A percentile compares a stretch with the other conserved stretches of the same genome.
These are phyloP conservation scores for Dillenia suffruticosa DNA, from an alignment of 164 flowering plant species.

Conservation along the genomic window DNA sequence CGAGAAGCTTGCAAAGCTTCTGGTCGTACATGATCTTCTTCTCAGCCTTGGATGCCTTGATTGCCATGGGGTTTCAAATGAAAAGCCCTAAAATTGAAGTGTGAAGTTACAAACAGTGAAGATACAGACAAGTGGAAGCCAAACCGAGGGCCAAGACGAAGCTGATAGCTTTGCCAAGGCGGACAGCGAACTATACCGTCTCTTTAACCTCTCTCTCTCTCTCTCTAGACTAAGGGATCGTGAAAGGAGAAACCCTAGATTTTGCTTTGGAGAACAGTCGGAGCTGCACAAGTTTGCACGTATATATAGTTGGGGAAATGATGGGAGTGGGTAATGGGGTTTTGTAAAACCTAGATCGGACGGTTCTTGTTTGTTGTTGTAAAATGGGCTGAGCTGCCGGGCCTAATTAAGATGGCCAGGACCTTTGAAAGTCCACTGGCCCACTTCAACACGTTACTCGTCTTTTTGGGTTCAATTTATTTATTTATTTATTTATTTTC, in stretches of 20 bases:
- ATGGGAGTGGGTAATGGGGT: not conserved
- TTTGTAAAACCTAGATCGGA: not conserved
- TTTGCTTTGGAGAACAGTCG: not conserved
- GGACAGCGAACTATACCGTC: slow-evolving; percentile 46
- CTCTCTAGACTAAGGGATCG: not conserved
- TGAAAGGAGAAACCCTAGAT: not conserved
- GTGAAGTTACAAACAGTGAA: not conserved
- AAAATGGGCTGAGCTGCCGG: too few species aligned
- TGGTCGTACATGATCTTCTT: slow-evolving; percentile 55
- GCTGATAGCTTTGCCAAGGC: slow-evolving; percentile 45
- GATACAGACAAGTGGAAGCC: slow-evolving; percentile 10
- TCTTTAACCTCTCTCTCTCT: slow-evolving; percentile 42
- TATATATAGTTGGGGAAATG: not conserved
- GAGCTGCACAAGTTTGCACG: not conserved
- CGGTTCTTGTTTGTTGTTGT: not conserved
- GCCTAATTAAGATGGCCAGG: too few species aligned
- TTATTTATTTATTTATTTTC: too few species aligned
- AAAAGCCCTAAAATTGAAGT: not conserved
- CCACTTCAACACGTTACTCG: too few species aligned
- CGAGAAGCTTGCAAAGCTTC: slow-evolving; percentile 48
- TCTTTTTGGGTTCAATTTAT: too few species aligned
- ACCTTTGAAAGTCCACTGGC: too few species aligned
- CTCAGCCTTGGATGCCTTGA: slow-evolving; percentile 37
- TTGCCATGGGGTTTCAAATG: slow-evolving; percentile 18
- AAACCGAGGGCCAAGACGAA: slow-evolving; percentile 60